Base-by-base conservation (phyloP, 108 stramenopile genomes). In the Discostella stelligeroides region DNA sequence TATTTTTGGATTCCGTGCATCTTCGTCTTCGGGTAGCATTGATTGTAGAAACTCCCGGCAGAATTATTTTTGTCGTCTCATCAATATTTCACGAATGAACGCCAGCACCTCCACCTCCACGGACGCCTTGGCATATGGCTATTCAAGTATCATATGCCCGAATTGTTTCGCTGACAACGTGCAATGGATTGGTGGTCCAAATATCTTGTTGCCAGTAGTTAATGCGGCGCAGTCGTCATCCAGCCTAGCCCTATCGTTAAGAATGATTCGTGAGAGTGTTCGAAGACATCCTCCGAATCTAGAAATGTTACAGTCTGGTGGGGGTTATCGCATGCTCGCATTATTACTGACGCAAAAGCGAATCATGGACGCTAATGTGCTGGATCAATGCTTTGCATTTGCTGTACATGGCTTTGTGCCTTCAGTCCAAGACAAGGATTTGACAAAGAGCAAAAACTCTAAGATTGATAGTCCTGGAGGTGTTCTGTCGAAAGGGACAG, bases 351-450 rank as follows among this genome's bases (percentile, higher is more conserved):
- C 86, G 46, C 88, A 89, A 66, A 95, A 90, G 69, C 76, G 79
- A 45, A 84, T 87, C 11, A 85, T 92, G 64, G 88, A 92, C 64
- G 72, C 65, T 23, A 84, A 71, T 59, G 84, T 92, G 41, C 68
- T 95, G 15, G 91, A 95, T 46, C 88, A 91, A 72, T 88, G 91
- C 60, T 87, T 95, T 73, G 88, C 92, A 11, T 91, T 88, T 67
- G 88, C 94, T 37, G 87, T 95, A 3, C 86, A 89, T 73, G 90
- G 90, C 10, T 92, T 90, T 76, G 84, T 75, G 7, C 85, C 88
- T 9, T 70, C 66, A 12, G 65, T 81, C 40, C 30, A 70, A 18
- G 63, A 81, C 13, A 83, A 88, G 46, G 74, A 82, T 47, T 60
- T 59, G 21, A 41, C 79, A 27, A 63, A 70, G 50, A 51, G 14